A percentile compares a stretch with the other conserved stretches of the same genome.
These are phyloP conservation scores for Xylaria sp. DNA, from an alignment of 2,329 filamentous ascomycete genomes.

Conservation along the genomic window DNA sequence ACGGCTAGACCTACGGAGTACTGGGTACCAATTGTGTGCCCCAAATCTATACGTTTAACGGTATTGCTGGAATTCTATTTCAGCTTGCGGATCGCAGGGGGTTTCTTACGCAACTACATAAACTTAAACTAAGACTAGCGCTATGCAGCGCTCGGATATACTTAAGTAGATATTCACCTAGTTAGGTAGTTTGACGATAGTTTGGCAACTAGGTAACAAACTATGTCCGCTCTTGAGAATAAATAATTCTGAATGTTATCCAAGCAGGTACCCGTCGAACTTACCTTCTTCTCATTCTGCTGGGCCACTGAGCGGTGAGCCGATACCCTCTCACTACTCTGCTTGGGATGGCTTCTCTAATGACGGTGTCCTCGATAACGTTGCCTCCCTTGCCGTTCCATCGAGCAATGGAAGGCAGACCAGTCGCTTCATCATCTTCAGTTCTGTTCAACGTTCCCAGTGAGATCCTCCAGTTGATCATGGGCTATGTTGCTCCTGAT, in stretches of 20 bases:
- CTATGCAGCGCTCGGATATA: too few relatives aligned
- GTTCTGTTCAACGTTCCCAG: conserved; percentile 19
- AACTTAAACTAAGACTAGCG: background rate
- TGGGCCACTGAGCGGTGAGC: too few relatives aligned
- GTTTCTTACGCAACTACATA: background rate
- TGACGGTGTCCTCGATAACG: too few relatives aligned
- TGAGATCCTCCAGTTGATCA: conserved; percentile 22
- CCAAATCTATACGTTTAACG: background rate
- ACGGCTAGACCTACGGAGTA: background rate
- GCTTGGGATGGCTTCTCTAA: conserved; percentile 1
- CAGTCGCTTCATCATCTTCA: conserved; percentile 8
- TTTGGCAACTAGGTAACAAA: too few relatives aligned
- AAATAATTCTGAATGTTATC: too few relatives aligned
- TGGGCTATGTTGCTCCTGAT: conserved; percentile 19
- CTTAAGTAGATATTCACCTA: too few relatives aligned
- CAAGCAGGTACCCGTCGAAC: too few relatives aligned
- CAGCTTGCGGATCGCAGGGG: background rate
- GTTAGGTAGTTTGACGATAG: too few relatives aligned
- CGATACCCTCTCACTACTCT: too few relatives aligned
- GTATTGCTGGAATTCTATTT: background rate
- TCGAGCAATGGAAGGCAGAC: conserved; percentile 17
- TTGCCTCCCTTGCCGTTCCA: conserved; percentile 10
- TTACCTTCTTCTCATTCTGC: too few relatives aligned
- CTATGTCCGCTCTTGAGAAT: too few relatives aligned
- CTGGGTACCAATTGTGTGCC: background rate